Evolutionary conservation across 2,329 filamentous ascomycete species (phyloP).

Genomic region (Tetracladium maxilliforme): DNA sequence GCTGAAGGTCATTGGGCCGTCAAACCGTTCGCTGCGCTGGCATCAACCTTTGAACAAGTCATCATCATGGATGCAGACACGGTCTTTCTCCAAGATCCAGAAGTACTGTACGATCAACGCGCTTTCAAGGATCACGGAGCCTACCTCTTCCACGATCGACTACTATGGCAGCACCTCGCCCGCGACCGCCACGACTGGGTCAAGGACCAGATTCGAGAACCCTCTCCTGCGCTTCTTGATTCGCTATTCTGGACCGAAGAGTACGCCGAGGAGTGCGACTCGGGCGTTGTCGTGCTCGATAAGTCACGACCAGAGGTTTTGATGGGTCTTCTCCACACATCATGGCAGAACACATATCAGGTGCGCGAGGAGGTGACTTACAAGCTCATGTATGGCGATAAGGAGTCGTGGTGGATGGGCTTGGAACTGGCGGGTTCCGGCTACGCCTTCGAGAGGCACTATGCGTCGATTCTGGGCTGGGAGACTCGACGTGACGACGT

Average conservation of each 20-base stretch:
- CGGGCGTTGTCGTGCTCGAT: constrained; percentile 24
- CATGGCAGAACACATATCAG: constrained; percentile 26
- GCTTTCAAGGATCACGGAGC: constrained; percentile 17
- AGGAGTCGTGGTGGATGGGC: constrained; percentile 30
- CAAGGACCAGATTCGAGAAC: constrained; percentile 18
- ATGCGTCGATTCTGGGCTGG: constrained; percentile 24
- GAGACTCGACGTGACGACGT: too few species aligned
- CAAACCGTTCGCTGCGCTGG: constrained; percentile 23
- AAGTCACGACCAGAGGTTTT: constrained; percentile 21
- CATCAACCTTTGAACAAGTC: constrained; percentile 19
- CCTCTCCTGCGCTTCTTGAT: constrained; percentile 15
- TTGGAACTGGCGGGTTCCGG: constrained; percentile 21
- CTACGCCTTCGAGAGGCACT: constrained; percentile 24
- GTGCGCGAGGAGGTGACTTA: constrained; percentile 25
- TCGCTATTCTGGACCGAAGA: constrained; percentile 22
- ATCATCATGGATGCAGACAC: constrained; percentile 23
- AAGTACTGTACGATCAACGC: constrained; percentile 15
- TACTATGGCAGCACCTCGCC: constrained; percentile 20
- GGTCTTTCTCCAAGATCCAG: constrained; percentile 21
- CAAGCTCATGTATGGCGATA: constrained; percentile 25
- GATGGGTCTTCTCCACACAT: constrained; percentile 22
- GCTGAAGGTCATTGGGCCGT: too few species aligned
- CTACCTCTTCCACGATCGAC: constrained; percentile 24
- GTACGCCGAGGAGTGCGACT: constrained; percentile 26
- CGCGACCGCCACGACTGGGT: constrained; percentile 20